These are phyloP conservation scores for Uronychia binucleata DNA, from an alignment of 73 alveolate species.

Conservation along the genomic window DNA sequence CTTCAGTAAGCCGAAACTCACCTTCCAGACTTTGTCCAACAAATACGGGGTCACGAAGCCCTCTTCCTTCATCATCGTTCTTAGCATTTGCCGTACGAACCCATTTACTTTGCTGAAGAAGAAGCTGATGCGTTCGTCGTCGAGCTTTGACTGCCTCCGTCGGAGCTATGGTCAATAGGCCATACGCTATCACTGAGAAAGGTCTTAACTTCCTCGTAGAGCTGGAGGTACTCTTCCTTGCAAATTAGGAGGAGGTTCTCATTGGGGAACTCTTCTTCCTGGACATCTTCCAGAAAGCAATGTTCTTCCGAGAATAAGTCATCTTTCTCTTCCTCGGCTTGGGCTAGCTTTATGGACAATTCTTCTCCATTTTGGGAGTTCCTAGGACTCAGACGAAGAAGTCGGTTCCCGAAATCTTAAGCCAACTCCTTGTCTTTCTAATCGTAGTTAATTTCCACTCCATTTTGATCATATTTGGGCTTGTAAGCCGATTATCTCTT, in stretches of 20 bases:
- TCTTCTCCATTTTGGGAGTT: not conserved
- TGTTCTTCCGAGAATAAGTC: not conserved
- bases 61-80: not conserved
- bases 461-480: not conserved
- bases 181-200: not conserved
- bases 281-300: not conserved
- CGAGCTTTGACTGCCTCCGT: not conserved
- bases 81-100: not conserved
- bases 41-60: not conserved
- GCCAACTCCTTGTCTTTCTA: not conserved
- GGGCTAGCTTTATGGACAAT: not conserved
- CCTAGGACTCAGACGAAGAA: not conserved
- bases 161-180: not conserved
- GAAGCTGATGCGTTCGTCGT: not conserved
- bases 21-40: not conserved
- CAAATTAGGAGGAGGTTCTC: not conserved
- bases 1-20: not conserved
- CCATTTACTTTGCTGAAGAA: not conserved
- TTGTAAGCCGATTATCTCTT: not conserved
- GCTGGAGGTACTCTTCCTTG: not conserved
- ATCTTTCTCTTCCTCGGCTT: not conserved
- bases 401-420: not conserved
- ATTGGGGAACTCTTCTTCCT: not conserved
- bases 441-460: not conserved
- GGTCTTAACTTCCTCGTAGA: not conserved